phyloP scores from a whole-genome alignment of 306 rosid genomes.

The Citrullus amarus region DNA sequence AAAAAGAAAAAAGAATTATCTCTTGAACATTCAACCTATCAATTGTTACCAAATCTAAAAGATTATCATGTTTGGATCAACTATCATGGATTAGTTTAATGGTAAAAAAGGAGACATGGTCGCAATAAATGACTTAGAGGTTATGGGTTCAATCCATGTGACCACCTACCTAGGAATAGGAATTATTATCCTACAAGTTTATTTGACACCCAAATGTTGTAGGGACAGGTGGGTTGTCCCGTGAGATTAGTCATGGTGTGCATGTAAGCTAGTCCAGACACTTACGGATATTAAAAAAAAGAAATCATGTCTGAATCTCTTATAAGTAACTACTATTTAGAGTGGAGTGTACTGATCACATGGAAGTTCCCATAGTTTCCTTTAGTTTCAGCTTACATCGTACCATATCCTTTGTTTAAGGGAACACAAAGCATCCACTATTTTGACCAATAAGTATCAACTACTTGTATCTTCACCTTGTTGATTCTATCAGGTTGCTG shows the following conservation, averaged over 20 bases:
- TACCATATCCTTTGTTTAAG: background rate
- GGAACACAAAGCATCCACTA: background rate
- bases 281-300: too few species aligned
- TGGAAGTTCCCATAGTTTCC: background rate
- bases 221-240: too few species aligned
- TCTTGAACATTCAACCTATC: background rate
- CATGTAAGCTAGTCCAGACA: too few species aligned
- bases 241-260: too few species aligned
- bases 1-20: background rate
- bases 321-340: background rate
- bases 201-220: too few species aligned
- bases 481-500: slow-evolving; percentile 60
- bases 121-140: too few species aligned
- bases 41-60: background rate
- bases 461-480: background rate
- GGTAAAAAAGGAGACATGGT: too few species aligned
- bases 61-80: background rate
- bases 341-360: slow-evolving; percentile 2
- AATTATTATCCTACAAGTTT: too few species aligned
- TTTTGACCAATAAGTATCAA: background rate
- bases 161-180: too few species aligned
- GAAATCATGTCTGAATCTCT: background rate
- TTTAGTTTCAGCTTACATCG: background rate
- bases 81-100: too few species aligned
- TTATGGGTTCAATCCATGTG: too few species aligned